Conservation (phyloP, 306 rosid species). For the Parietaria judaica region DNA sequence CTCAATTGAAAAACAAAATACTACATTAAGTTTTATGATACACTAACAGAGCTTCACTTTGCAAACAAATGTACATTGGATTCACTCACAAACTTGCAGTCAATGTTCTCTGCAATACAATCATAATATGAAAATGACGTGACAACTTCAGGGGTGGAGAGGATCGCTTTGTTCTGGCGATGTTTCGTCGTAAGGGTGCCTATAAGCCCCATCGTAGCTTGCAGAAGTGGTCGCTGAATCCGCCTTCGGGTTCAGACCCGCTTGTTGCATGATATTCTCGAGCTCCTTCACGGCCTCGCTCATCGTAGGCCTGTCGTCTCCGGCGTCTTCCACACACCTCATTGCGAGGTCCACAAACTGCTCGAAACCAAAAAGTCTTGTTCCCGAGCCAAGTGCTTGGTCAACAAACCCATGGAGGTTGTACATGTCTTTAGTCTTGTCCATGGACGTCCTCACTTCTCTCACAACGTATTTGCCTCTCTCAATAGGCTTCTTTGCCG, state of each 20-base stretch:
- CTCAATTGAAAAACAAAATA: neutral
- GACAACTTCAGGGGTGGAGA: conserved; percentile 6
- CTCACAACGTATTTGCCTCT: conserved; percentile 58
- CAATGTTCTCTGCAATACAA: too few species aligned
- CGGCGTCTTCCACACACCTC: conserved; percentile 53
- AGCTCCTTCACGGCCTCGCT: conserved; percentile 68
- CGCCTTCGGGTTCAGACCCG: conserved; percentile 40
- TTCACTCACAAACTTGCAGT: too few species aligned
- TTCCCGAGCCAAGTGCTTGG: conserved; percentile 23
- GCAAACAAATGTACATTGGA: too few species aligned
- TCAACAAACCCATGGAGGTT: conserved; percentile 39
- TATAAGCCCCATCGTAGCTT: conserved; percentile 24
- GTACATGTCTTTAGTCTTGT: conserved; percentile 39
- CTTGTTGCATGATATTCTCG: conserved; percentile 44
- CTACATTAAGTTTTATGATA: too few species aligned
- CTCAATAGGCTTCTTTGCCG: conserved; percentile 66
- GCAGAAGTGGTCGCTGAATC: conserved; percentile 43
- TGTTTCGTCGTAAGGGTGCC: conserved; percentile 26
- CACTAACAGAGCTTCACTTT: too few species aligned
- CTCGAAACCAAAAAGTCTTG: conserved; percentile 40
- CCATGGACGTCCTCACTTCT: conserved; percentile 46
- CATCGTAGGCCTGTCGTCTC: conserved; percentile 56
- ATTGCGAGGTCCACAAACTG: conserved; percentile 51
- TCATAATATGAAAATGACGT: too few species aligned
- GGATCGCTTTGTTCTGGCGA: conserved; percentile 33